Evolutionary conservation across 768 basidiomycete genomes (phyloP).

Genomic region (Amanita subjunquillea): DNA sequence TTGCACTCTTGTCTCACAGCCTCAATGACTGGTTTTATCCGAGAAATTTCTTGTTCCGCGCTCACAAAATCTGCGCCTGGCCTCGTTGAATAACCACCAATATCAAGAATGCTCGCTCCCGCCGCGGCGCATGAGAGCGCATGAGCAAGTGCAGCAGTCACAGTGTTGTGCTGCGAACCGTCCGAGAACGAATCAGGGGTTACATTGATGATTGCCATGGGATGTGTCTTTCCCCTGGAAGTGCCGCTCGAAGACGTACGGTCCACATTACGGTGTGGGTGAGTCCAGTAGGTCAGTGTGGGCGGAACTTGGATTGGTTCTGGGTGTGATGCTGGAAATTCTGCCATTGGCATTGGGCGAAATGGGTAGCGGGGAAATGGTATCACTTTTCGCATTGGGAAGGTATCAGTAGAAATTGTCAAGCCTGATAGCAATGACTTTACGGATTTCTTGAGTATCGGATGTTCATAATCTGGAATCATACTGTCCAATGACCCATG

Average conservation of each 20-base stretch:
- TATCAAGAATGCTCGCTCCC: slow-evolving; percentile 76
- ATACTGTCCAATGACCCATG: slow-evolving; percentile 39
- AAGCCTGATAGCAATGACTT: slow-evolving; percentile 33
- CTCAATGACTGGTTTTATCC: slow-evolving; percentile 65
- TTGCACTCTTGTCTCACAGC: slow-evolving; percentile 33
- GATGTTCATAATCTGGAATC: slow-evolving; percentile 67
- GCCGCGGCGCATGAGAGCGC: slow-evolving; percentile 33
- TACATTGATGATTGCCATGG: slow-evolving; percentile 90
- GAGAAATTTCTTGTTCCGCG: slow-evolving; percentile 53
- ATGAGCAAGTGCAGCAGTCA: slow-evolving; percentile 46
- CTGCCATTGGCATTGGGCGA: slow-evolving; percentile 10
- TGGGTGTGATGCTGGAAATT: slow-evolving; percentile 7
- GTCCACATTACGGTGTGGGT: slow-evolving; percentile 14
- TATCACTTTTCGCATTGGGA: slow-evolving; percentile 61
- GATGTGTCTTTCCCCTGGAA: slow-evolving; percentile 29
- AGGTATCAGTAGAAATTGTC: slow-evolving; percentile 17
- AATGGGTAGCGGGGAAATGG: slow-evolving; percentile 56
- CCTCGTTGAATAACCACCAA: slow-evolving; percentile 91
- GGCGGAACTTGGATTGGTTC: slow-evolving; percentile 22
- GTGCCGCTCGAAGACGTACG: neutral
- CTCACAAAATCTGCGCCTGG: slow-evolving; percentile 66
- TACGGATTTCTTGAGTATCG: slow-evolving; percentile 38
- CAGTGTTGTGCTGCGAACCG: slow-evolving; percentile 47
- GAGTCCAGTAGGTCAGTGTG: slow-evolving; percentile 42
- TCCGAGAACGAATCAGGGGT: slow-evolving; percentile 98